These are phyloP conservation scores for Lipomyces yamadae DNA, from an alignment of 805 yeast genomes.

Conservation along the genomic window DNA sequence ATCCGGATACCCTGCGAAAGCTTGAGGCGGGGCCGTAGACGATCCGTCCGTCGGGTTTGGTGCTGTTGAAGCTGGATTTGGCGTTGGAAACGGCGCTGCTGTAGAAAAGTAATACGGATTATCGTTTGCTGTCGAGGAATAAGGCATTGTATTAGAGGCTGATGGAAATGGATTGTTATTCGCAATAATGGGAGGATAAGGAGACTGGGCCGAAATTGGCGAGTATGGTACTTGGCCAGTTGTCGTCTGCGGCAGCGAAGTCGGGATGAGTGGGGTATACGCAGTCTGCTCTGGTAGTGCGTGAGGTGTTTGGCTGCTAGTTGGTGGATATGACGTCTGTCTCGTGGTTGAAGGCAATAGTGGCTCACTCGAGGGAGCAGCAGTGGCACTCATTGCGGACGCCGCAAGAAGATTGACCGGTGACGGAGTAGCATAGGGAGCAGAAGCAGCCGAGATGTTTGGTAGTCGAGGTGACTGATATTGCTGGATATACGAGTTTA, in stretches of 20 bases:
- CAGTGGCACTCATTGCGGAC: background rate
- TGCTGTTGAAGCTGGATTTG: background rate
- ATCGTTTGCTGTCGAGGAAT: background rate
- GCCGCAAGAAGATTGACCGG: background rate
- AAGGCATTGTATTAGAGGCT: background rate
- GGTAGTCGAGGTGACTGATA: background rate
- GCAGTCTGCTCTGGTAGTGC: background rate
- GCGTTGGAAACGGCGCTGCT: background rate
- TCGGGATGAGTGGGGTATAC: background rate
- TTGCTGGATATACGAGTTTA: slow-evolving; percentile 55
- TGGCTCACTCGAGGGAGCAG: background rate
- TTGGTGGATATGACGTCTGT: background rate
- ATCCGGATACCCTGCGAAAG: background rate
- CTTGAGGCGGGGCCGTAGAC: background rate
- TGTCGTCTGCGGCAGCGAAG: background rate
- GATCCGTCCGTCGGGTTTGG: background rate
- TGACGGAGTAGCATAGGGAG: background rate
- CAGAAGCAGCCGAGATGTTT: background rate
- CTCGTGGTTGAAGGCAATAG: background rate
- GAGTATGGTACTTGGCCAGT: background rate
- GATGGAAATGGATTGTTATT: background rate
- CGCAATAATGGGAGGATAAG: background rate
- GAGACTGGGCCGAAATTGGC: background rate
- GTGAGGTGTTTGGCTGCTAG: background rate
- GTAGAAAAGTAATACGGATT: background rate